Evolutionary conservation across 257 asterid species (phyloP).

Genomic region (Solanum clarkiae): DNA sequence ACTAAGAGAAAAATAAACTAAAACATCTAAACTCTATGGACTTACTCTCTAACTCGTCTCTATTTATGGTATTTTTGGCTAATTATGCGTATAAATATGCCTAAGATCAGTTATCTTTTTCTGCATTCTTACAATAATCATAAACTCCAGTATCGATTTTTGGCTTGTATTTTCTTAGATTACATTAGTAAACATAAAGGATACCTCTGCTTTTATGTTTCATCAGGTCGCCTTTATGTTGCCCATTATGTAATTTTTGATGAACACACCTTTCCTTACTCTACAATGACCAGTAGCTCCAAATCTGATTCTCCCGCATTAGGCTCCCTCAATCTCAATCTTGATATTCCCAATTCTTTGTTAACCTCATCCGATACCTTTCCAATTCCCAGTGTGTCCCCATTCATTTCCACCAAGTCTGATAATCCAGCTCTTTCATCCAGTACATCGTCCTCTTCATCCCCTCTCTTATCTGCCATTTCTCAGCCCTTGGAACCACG

Average conservation of each 20-base stretch:
- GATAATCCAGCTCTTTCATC: not conserved
- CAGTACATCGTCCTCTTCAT: not conserved
- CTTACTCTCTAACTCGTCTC: no score
- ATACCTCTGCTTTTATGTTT: not conserved
- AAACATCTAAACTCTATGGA: no score
- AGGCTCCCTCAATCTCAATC: not conserved
- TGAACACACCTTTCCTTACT: not conserved
- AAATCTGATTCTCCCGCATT: not conserved
- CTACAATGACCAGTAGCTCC: not conserved
- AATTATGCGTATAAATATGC: no score
- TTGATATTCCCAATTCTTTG: not conserved
- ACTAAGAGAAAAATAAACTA: no score
- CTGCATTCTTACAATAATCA: not conserved
- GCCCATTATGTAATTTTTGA: not conserved
- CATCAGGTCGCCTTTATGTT: not conserved
- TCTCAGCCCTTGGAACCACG: not conserved
- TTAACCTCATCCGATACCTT: not conserved
- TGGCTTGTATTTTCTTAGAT: not conserved
- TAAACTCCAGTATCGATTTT: not conserved
- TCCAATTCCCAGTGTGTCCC: not conserved
- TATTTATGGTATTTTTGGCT: no score
- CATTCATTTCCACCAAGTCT: not conserved
- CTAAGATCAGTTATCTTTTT: no score
- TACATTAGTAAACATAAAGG: not conserved
- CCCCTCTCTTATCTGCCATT: not conserved